phyloP scores from a whole-genome alignment of 2,329 filamentous ascomycete species.

The Phialophora macrospora region DNA sequence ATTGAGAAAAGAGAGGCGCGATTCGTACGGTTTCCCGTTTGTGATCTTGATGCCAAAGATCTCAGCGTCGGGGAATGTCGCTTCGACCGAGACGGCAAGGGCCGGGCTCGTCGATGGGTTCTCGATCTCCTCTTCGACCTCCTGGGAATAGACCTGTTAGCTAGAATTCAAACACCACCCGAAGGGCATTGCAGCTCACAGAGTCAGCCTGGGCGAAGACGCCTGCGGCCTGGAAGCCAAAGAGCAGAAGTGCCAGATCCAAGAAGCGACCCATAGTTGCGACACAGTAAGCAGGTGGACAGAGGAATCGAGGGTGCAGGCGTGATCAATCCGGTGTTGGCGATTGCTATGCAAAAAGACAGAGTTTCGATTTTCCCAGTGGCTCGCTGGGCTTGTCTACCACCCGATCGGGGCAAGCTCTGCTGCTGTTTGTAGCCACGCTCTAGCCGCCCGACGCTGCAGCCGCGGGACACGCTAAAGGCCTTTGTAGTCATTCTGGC shows the following conservation, averaged over 20 bases:
- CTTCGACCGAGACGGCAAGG: constrained; percentile 60
- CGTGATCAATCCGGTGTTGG: constrained; percentile 9
- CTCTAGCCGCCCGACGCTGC: neutral
- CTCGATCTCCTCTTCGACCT: constrained; percentile 68
- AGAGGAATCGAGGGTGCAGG: constrained; percentile 12
- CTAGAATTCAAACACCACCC: neutral
- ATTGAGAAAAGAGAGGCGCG: constrained; percentile 82
- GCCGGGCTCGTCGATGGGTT: constrained; percentile 67
- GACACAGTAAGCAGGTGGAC: constrained; percentile 16
- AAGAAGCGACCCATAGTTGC: constrained; percentile 73
- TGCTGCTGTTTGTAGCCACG: neutral
- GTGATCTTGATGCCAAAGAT: constrained; percentile 94
- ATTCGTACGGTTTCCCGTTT: constrained; percentile 85
- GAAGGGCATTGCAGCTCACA: constrained; percentile 38
- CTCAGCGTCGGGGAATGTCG: constrained; percentile 69
- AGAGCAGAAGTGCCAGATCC: constrained; percentile 71
- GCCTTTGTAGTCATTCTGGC: neutral
- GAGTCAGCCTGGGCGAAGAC: constrained; percentile 63
- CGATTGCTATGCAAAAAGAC: constrained; percentile 19
- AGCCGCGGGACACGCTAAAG: constrained; percentile 5
- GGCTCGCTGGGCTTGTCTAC: neutral
- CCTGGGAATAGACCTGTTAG: constrained; percentile 20
- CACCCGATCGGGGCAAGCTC: constrained; percentile 1
- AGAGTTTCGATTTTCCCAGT: constrained; percentile 14
- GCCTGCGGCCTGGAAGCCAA: constrained; percentile 71